Base-by-base conservation (phyloP, 2,329 filamentous ascomycete species). In the Monascus ruber region DNA sequence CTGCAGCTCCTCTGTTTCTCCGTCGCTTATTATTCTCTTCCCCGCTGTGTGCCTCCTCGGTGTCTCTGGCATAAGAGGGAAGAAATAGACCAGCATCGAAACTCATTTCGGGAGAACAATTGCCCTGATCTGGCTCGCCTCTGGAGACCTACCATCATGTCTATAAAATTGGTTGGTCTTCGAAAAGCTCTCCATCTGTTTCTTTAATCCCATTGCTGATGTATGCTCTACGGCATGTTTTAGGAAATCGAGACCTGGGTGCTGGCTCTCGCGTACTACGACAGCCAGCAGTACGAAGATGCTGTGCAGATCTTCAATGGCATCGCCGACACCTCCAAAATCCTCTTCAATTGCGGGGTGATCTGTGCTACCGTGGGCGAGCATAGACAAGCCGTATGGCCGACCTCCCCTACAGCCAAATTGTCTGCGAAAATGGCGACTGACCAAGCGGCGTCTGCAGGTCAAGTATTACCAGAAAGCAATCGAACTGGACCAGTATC, bases 171-270 rank as follows among this genome's bases (percentile, higher is more conserved):
- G 49, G 48, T 51, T 38, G 10, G 48, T 27, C 26, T 33, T 31
- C 24, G 10, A 24, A n/a, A 24, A n/a, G 7, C 32, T 34, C 32
- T 31, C n/a, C n/a, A 17, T 17, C 3, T 17, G 17, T 17, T 17
- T 17, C 17, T 17, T 17, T 17, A 17, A 40, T 25, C 8, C 7
- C 17, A 33, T 7, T 7, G 8, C 35, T 40, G 26, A 42, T 37
- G 35, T 28, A 31, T 28, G 33, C 31, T 24, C 26, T 8, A n/a
- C 24, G 33, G 24, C 33, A 34, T 24, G 9, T 25, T 7, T 25
- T 47, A 94, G 88, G 91, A 98, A 83, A 98, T 98, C 65, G 89
- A 96, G 70, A 94, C 86, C 36, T 98, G 91, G 91, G 91, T 96
- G 50, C 73, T 81, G 61, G 91, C 91, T 64, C 78, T 98, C 40